Evolutionary conservation across 805 yeast species (phyloP).

Genomic region (Grigorovia jiainica): DNA sequence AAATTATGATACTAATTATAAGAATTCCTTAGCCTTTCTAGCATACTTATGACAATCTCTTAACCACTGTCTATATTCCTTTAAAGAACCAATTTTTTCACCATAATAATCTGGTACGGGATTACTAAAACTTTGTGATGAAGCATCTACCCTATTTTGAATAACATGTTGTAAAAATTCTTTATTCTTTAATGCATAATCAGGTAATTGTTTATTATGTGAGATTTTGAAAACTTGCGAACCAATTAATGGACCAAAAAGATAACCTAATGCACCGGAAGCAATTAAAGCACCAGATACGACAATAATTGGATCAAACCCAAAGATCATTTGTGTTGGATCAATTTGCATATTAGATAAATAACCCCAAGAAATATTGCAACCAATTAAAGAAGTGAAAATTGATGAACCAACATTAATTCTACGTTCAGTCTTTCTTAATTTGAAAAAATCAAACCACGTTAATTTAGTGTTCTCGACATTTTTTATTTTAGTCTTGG

Average conservation of each 20-base stretch:
- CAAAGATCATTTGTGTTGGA: slow-evolving; percentile 75
- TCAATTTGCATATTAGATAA: slow-evolving; percentile 79
- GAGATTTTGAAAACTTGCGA: slow-evolving; percentile 53
- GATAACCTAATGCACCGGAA: slow-evolving; percentile 68
- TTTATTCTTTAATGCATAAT: slow-evolving; percentile 55
- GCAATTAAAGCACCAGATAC: slow-evolving; percentile 63
- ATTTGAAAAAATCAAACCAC: slow-evolving; percentile 74
- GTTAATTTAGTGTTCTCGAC: slow-evolving; percentile 29
- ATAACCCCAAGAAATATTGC: slow-evolving; percentile 60
- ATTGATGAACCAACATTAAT: slow-evolving; percentile 61
- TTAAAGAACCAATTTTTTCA: slow-evolving; percentile 80
- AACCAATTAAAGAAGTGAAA: slow-evolving; percentile 57
- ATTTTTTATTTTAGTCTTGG: not conserved
- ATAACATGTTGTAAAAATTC: slow-evolving; percentile 65
- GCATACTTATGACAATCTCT: slow-evolving; percentile 89
- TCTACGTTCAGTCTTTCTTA: slow-evolving; percentile 67
- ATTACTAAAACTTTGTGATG: slow-evolving; percentile 78
- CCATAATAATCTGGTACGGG: slow-evolving; percentile 99
- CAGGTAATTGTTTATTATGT: slow-evolving; percentile 37
- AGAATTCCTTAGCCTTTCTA: slow-evolving; percentile 68
- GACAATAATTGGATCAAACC: slow-evolving; percentile 82
- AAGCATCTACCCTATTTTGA: slow-evolving; percentile 82
- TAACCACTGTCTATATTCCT: slow-evolving; percentile 89
- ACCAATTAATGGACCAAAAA: slow-evolving; percentile 78
- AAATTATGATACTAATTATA: no score